Evolutionary conservation across 768 basidiomycete genomes (phyloP), one percentile per base, ranked within the genome.

Genomic region (Tylopilus cervinicoccineus): DNA sequence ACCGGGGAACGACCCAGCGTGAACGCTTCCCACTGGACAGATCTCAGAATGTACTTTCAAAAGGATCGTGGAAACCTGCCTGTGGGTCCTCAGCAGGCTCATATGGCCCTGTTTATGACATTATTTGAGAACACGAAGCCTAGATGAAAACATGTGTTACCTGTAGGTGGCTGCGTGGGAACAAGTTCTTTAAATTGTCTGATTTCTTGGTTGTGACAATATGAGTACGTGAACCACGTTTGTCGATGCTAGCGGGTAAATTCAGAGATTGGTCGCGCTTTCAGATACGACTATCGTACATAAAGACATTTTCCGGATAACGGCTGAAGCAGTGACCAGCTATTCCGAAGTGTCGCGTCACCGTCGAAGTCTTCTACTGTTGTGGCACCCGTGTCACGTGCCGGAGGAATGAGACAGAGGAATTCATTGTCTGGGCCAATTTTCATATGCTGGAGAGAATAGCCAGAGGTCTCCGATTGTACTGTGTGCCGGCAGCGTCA

Each of bases 141-240:
- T 56, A 49, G 59, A 61, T 55, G 50, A 48, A 52, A 41, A 45
- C 41, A 51, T 37, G 51, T 56, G 50, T 74, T 72, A 83, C 88
- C 87, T 68, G 84, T 74, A 56, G 82, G 79, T 42, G 80, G 73
- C 54, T 83, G 84, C 45, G 79, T 67, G 62, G 80, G 82, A 56
- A 73, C 63, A 50, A 87, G 72, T 66, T 93, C 93, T 69, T 88
- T 88, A 76, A 98, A 99, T 70, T 99, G 96, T 49, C 94, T 85
- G 52, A 98, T 92, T 70, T 96, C 85, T 43, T 83, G 79, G 67
- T 93, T 89, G 72, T 99, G 93, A 72, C 95, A 93, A 68, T 89
- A 96, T 41, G 91, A 85, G 71, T 98, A 98, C 31, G 93, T 98
- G 74, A 97, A 98, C 93, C 93, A 96, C 32, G 85, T 82, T 74